phyloP scores from a whole-genome alignment of 768 basidiomycete species.

The Udeniomyces megalosporus region DNA sequence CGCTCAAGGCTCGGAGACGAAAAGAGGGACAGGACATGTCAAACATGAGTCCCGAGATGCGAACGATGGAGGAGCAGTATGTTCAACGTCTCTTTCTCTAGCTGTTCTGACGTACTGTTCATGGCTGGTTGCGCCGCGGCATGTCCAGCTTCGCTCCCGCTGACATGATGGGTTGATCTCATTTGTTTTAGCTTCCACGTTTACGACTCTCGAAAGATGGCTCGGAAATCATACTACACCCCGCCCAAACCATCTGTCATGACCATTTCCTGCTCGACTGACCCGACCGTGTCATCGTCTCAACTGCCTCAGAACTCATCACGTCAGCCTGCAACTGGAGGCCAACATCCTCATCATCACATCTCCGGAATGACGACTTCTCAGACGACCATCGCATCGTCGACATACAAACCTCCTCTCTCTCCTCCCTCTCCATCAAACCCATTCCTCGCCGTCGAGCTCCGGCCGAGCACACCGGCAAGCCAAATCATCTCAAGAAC shows the following conservation, averaged over 20 bases:
- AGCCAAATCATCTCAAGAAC: conserved; percentile 8
- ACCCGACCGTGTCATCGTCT: no score
- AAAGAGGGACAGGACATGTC: conserved; percentile 79
- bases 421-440: no score
- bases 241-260: conserved; percentile 37
- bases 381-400: background rate
- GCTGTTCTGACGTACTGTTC: background rate
- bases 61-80: conserved; percentile 96
- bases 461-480: no score
- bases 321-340: background rate
- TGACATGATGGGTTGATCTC: background rate
- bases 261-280: no score
- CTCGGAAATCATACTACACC: conserved; percentile 78
- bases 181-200: conserved; percentile 51
- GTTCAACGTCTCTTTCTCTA: background rate
- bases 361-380: background rate
- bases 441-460: no score
- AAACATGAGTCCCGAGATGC: conserved; percentile 74
- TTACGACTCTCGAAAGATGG: conserved; percentile 86
- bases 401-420: background rate
- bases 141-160: no score
- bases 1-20: conserved; percentile 80
- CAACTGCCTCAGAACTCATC: no score
- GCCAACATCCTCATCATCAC: background rate
- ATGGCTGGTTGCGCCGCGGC: background rate